phyloP scores from a whole-genome alignment of 1,139 yeast species.

The Saccharomyces hybrid region DNA sequence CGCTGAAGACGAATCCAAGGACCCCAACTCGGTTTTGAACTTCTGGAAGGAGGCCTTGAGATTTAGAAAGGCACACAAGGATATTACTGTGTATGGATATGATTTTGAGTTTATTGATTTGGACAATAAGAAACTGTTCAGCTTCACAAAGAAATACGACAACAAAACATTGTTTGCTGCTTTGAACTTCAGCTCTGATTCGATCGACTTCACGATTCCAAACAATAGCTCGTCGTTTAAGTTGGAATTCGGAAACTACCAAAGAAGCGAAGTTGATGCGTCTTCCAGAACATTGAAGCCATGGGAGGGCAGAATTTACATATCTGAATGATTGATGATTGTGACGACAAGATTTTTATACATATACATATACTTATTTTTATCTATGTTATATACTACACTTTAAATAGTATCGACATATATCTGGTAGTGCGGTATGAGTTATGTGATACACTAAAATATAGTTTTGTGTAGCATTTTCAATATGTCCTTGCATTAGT shows the following conservation, averaged over 20 bases:
- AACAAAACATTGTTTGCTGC: constrained; percentile 36
- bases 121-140: constrained; percentile 37
- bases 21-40: constrained; percentile 41
- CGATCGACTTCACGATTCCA: constrained; percentile 2
- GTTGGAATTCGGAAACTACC: constrained; percentile 27
- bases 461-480: no score
- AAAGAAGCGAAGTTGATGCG: constrained; percentile 2
- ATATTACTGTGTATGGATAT: constrained; percentile 42
- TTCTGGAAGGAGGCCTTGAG: constrained; percentile 42
- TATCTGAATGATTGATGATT: neutral
- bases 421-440: no score
- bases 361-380: no score
- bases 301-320: constrained; percentile 13
- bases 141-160: constrained; percentile 34
- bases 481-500: no score
- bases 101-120: constrained; percentile 37
- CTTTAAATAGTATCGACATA: no score
- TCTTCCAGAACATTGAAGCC: constrained; percentile 8
- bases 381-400: no score
- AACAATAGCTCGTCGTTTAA: neutral
- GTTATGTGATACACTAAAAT: no score
- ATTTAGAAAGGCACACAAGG: constrained; percentile 41
- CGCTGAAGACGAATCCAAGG: constrained; percentile 41
- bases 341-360: neutral
- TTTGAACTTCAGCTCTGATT: constrained; percentile 38